A percentile compares a stretch with the other conserved stretches of the same genome.
Conservation (phyloP, 768 basidiomycete species). For the Termitomyces heimii region DNA sequence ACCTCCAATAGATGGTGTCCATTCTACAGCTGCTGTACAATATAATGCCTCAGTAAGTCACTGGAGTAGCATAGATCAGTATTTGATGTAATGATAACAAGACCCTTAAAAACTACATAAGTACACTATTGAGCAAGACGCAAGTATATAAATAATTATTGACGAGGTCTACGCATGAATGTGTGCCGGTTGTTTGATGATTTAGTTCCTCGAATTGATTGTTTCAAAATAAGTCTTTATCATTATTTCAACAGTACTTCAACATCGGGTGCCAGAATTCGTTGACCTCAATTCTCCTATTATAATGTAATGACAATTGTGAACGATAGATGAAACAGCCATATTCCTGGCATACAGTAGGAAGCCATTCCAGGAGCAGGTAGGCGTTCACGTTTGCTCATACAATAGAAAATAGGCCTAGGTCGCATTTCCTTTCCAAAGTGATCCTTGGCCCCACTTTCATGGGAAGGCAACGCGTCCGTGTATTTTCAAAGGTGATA, state of each 20-base stretch:
- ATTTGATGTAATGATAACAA: background rate
- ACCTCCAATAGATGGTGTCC: background rate
- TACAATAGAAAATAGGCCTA: background rate
- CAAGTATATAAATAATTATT: background rate
- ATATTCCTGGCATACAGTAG: background rate
- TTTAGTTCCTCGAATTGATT: background rate
- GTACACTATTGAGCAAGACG: background rate
- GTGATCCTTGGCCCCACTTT: background rate
- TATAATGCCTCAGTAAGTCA: background rate
- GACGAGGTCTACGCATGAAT: background rate
- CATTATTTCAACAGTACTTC: background rate
- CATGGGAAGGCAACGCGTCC: background rate
- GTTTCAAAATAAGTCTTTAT: background rate
- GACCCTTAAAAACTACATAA: background rate
- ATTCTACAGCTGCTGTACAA: background rate
- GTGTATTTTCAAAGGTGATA: background rate
- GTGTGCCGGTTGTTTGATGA: background rate
- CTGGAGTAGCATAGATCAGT: background rate
- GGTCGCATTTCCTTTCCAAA: background rate
- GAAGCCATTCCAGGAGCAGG: no score
- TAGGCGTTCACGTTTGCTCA: background rate
- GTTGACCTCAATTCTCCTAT: background rate
- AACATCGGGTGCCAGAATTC: background rate
- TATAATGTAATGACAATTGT: background rate
- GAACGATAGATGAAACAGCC: background rate